phyloP scores from a whole-genome alignment of 176 grass and related monocot genomes.

The Chloris gayana region DNA sequence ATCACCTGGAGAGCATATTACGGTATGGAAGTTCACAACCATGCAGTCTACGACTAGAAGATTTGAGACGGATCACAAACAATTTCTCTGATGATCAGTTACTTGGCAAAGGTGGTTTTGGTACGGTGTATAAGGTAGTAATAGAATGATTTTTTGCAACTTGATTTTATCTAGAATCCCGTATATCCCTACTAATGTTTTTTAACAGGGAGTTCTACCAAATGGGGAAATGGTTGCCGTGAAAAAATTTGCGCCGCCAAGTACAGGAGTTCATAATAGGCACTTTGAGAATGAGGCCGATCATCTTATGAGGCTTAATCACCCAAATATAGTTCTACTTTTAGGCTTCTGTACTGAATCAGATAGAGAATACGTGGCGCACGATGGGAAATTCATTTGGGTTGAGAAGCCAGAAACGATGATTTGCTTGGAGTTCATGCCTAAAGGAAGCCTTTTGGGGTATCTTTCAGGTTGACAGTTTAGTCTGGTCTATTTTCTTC shows the following conservation, averaged over 20 bases:
- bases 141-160: no score
- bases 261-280: background rate
- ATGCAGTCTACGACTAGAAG: background rate
- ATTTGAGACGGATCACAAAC: background rate
- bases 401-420: background rate
- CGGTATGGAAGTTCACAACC: background rate
- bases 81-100: background rate
- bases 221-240: background rate
- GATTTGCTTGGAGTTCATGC: constrained; percentile 29
- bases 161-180: no score
- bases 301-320: no score
- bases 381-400: background rate
- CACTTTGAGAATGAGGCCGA: constrained; percentile 30
- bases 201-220: background rate
- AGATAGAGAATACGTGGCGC: background rate
- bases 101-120: background rate
- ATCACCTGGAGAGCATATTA: background rate
- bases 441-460: constrained; percentile 25
- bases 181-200: no score
- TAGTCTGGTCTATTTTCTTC: no score
- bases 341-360: constrained; percentile 21
- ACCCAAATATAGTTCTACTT: background rate
- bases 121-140: background rate
- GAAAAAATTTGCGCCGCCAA: background rate
- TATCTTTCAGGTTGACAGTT: constrained; percentile 31